Conservation (phyloP, 1,284 basidiomycete genomes). For the Cutaneotrichosporon sp. region DNA sequence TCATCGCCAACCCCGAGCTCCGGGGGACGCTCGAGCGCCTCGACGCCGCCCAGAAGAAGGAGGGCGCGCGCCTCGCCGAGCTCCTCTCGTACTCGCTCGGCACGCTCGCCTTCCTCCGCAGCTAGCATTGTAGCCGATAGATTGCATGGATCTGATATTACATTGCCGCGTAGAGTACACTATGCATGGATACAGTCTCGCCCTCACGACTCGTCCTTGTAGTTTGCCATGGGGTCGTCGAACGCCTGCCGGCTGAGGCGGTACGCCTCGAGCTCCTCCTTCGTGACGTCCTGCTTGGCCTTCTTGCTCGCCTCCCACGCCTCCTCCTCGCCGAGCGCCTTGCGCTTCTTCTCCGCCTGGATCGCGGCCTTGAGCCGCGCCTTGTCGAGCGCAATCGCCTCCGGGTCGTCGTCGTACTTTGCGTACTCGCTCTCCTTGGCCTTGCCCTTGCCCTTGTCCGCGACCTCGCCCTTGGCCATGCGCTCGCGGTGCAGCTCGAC, state of each 20-base stretch:
- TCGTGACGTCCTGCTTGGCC: constrained; percentile 70
- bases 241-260: constrained; percentile 45
- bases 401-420: constrained; percentile 59
- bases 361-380: constrained; percentile 68
- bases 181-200: constrained; percentile 11
- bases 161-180: constrained; percentile 1
- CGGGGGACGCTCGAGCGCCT: constrained; percentile 62
- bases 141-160: background rate
- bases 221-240: constrained; percentile 56
- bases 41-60: constrained; percentile 65
- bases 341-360: constrained; percentile 76
- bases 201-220: constrained; percentile 35
- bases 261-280: constrained; percentile 76
- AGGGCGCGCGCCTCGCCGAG: constrained; percentile 66
- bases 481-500: constrained; percentile 49
- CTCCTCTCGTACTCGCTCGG: constrained; percentile 52
- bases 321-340: constrained; percentile 62
- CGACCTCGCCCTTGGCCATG: constrained; percentile 35
- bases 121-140: constrained; percentile 9
- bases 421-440: constrained; percentile 45
- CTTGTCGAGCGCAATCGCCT: constrained; percentile 70
- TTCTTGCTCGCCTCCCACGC: constrained; percentile 53
- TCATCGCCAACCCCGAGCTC: constrained; percentile 69
- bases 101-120: constrained; percentile 49
- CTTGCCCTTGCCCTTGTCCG: constrained; percentile 39